Conservation (phyloP, 106 monocot genomes). For the Acanthochlamys bracteata region DNA sequence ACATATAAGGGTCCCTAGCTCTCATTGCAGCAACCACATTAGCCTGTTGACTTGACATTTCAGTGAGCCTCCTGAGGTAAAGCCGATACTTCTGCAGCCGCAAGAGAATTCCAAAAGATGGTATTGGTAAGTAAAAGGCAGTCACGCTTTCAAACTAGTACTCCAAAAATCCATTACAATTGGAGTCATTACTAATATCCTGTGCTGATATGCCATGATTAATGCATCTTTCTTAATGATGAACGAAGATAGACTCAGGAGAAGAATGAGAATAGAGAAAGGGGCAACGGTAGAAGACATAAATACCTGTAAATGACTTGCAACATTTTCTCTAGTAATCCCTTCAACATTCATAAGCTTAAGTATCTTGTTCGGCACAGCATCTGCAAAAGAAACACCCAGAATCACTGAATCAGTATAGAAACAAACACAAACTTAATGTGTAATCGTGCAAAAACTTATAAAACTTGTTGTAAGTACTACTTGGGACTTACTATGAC, state of each 20-base stretch:
- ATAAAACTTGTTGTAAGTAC: not conserved
- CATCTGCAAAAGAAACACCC: not conserved
- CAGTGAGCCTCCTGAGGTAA: slow-evolving; percentile 14
- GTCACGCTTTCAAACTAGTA: no score
- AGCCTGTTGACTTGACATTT: slow-evolving; percentile 12
- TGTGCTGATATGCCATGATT: no score
- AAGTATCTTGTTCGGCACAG: slow-evolving; percentile 2
- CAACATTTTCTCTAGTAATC: slow-evolving; percentile 4
- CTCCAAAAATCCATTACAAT: no score
- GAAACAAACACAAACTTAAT: not conserved
- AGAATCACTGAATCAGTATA: not conserved
- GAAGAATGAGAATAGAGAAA: not conserved
- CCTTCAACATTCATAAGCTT: slow-evolving; percentile 1
- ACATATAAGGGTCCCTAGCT: slow-evolving; percentile 13
- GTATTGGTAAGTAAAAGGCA: not conserved
- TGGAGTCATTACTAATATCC: no score
- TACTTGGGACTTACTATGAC: slow-evolving; percentile 48
- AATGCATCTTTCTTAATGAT: not conserved
- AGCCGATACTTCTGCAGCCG: slow-evolving; percentile 16
- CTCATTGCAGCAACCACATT: slow-evolving; percentile 19
- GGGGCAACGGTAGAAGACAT: not conserved
- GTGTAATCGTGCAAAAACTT: not conserved
- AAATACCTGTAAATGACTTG: slow-evolving; percentile 2
- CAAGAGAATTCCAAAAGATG: not conserved
- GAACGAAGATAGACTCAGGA: not conserved